Evolutionary conservation across 164 flowering plant species (phyloP), one percentile per base, ranked within the genome.

Genomic region (Warburgia ugandensis): DNA sequence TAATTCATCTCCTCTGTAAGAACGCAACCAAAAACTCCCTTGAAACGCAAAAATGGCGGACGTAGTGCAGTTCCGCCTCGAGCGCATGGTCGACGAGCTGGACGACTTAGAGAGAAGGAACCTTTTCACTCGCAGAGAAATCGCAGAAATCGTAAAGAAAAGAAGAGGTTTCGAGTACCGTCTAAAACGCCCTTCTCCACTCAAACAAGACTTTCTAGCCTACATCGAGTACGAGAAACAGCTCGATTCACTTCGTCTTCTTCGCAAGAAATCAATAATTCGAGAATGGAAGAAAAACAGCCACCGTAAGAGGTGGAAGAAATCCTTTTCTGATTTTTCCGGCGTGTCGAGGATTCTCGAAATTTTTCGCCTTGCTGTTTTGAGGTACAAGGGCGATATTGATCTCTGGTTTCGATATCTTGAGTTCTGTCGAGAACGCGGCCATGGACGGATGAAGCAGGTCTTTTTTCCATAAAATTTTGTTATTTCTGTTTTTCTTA

Each of bases 391-490:
- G 65, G 97, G 95, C 10, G 97, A 92, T 54, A 20, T 92, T 35
- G 73, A 72, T 56, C 67, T 92, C 20, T 92, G 98, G 98, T 85
- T 88, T 64, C 71, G 68, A 65, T 92, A 85, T 62, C 69, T 92
- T 30, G 96, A 92, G 77, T 88, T 73, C 30, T 88, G 96, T 39
- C 70, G 74, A 41, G 64, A 70, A 60, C 60, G 65, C 10, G 69
- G 70, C 40, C 79, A 82, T 59, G 94, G 97, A 2, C 58, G 85
- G 48, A 80, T 92, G 87, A 88, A 82, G 62, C 78, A 80, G 92
- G 99, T 86, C 27, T 25, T 12, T 16, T 16, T 43, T 13, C 19
- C 4, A 13, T 17, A 1, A 1, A 29, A 21, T 8, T 6, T 23
- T 33, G 1, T 5, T 12, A 42, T 40, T 26, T 9, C 10, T 27